Evolutionary conservation across 805 yeast species (phyloP), one percentile per base, ranked within the genome.

Genomic region (Saitoella complicata): DNA sequence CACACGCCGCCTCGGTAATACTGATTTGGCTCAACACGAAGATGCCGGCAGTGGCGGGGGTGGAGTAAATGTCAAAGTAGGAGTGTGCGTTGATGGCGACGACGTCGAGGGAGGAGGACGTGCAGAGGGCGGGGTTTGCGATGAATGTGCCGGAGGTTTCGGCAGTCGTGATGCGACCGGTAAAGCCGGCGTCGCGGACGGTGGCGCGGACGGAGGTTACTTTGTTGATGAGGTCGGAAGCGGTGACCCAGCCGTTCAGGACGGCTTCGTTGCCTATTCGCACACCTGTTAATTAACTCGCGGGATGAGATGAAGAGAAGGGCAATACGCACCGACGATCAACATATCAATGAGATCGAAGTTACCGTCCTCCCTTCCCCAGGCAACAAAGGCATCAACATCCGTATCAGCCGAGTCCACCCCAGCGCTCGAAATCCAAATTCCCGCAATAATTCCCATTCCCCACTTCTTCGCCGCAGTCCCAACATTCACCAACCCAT

Each of bases 21-120:
- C 55, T 60, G 49, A 74, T 66, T 64, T 87, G 93, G 32, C 75
- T 74, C 42, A 66, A 61, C 39, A 83, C 75, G 54, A 81, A 87
- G 6, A 66, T 40, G 40, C 95, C 95, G 3, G 95, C 76, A 37
- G 72, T 66, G 31, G 62, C 64, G 32, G 96, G 88, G 48, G 71
- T 57, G 44, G 77, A 64, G 51, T 62, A 62, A 5, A 70, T 55
- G 58, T 85, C 81, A 59, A 86, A 87, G 66, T 83, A 87, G 4
- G 95, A 72, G 60, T 87, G 76, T 30, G 94, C 75, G 61, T 87
- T 86, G 53, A 85, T 72, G 49, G 93, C 94, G 51, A 84, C 85
- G 53, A 80, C 72, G 62, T 85, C 95, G 53, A 86, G 73, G 5
- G 84, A 73, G 32, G 61, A 61, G 0, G 76, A 69, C 11, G 50